Conservation (phyloP, 148 eudicot species). For the Agrostemma githago region DNA sequence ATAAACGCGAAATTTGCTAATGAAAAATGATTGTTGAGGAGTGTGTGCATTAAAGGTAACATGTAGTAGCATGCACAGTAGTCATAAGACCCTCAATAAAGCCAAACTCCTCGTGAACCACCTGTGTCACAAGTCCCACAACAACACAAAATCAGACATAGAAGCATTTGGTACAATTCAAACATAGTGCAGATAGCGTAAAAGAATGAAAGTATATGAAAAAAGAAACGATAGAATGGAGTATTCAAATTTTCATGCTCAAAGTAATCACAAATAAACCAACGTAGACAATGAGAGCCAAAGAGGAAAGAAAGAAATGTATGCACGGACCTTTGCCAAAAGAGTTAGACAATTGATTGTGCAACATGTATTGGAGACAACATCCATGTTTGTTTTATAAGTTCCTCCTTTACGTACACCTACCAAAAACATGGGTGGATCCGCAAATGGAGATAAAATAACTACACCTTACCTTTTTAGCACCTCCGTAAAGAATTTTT, state of each 20-base stretch:
- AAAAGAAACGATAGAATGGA: background rate
- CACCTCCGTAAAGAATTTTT: slow-evolving; percentile 73
- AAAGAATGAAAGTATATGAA: background rate
- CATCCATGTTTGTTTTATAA: slow-evolving; percentile 88
- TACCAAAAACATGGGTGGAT: slow-evolving; percentile 97
- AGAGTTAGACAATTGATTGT: slow-evolving; percentile 98
- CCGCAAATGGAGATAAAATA: slow-evolving; percentile 91
- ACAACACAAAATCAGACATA: background rate
- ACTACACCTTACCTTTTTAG: slow-evolving; percentile 60
- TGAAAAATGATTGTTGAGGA: background rate
- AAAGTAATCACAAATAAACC: background rate
- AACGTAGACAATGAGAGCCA: background rate
- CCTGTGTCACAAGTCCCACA: slow-evolving; percentile 57
- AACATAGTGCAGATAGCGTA: background rate
- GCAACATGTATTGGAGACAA: slow-evolving; percentile 95
- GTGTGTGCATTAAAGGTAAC: slow-evolving; percentile 25
- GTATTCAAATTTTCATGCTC: background rate
- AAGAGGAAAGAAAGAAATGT: background rate
- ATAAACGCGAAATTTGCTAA: background rate
- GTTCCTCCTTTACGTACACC: slow-evolving; percentile 73
- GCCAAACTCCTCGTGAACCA: slow-evolving; percentile 88
- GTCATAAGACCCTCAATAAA: slow-evolving; percentile 85
- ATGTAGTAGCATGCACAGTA: slow-evolving; percentile 97
- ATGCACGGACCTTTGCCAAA: slow-evolving; percentile 61
- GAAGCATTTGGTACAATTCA: background rate